Evolutionary conservation across 2,329 filamentous ascomycete genomes (phyloP), one percentile per base, ranked within the genome.

Genomic region (Colletotrichum camelliae): DNA sequence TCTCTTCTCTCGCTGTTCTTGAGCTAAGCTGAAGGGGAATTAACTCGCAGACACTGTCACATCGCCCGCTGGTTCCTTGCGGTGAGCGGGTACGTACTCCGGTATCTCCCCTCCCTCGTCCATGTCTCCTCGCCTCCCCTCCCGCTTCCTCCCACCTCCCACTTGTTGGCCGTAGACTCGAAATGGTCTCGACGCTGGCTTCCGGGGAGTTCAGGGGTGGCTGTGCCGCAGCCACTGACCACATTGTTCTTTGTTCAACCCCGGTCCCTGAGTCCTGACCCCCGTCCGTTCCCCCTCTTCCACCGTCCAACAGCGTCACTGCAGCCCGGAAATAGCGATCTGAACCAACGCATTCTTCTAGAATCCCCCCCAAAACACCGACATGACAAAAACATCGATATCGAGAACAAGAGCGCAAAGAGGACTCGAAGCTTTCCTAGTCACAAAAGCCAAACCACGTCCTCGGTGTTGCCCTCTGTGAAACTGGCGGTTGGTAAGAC

Each of bases 151-250:
- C 33, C 21, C 33, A 64, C 61, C 9, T 48, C 39, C 39, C 39
- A 48, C 18, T 48, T 7, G 39, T 39, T 39, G 15, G 35, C 64
- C 29, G 31, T 67, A 55, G 43, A 52, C 64, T 55, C 64, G 64
- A 55, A 52, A 31, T 24, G 39, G 35, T 5, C 39, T 52, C 18
- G 37, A 67, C 16, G 21, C 27, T 21, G 24, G 21, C 16, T 29
- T 31, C 1, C 8, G 33, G 27, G 64, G 29, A 21, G 31, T 65
- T 43, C 65, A 64, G 31, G 57, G 57, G 39, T 70, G 67, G 67
- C 60, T 71, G 72, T 65, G 72, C 67, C 72, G 48, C 58, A 74
- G 72, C 72, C 67, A 21, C 72, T 71, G 72, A 74, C 35, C 60
- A 74, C 69, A 43, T 65, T 48, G 29, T 8, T 71, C 67, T 60